Conservation (phyloP, 805 yeast genomes). For the Candida pseudofarinosa region DNA sequence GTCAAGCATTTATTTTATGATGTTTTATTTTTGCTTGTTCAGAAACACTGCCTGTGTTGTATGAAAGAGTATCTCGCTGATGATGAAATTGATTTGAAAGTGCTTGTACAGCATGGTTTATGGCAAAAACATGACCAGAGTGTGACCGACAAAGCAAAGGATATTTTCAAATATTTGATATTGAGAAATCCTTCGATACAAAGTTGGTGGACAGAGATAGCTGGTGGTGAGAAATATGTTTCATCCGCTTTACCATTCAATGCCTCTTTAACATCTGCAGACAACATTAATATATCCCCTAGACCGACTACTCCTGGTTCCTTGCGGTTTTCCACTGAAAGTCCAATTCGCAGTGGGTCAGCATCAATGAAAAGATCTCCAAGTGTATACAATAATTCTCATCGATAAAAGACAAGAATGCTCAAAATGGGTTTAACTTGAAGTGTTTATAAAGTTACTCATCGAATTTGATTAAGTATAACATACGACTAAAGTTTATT, state of each 20-base stretch:
- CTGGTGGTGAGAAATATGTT: slow-evolving; percentile 10
- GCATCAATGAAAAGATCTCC: neutral
- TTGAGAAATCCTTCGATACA: slow-evolving; percentile 5
- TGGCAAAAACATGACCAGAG: slow-evolving; percentile 21
- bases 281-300: neutral
- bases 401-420: too few species aligned
- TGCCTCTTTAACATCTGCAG: neutral
- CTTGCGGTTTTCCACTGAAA: neutral
- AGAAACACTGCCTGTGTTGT: slow-evolving; percentile 30
- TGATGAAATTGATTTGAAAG: slow-evolving; percentile 19
- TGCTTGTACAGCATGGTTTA: slow-evolving; percentile 31
- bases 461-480: too few species aligned
- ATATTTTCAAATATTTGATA: slow-evolving; percentile 16
- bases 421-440: too few species aligned
- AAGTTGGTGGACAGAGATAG: slow-evolving; percentile 12
- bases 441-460: too few species aligned
- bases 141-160: slow-evolving; percentile 19
- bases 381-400: neutral
- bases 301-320: slow-evolving; percentile 15
- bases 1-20: slow-evolving; percentile 24
- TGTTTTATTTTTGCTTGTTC: slow-evolving; percentile 16
- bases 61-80: slow-evolving; percentile 27
- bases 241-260: slow-evolving; percentile 5
- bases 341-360: neutral
- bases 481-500: too few species aligned